phyloP scores from a whole-genome alignment of 805 yeast genomes.

The Vanderwaltozyma polyspora region DNA sequence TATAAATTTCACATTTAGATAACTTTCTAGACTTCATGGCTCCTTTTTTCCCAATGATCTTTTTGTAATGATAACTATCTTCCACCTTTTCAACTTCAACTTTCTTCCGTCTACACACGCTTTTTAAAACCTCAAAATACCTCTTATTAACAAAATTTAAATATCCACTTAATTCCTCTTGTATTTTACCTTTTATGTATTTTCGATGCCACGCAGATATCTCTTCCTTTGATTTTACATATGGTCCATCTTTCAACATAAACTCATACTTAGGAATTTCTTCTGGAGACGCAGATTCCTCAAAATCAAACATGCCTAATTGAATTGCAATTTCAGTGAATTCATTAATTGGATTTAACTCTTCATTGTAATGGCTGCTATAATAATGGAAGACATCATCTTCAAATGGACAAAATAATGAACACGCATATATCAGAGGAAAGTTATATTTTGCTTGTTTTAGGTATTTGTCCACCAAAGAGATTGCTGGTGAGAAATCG shows the following conservation, averaged over 20 bases:
- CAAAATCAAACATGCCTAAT: background rate
- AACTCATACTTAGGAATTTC: background rate
- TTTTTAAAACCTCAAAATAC: no score
- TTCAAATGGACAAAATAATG: background rate
- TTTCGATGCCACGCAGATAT: no score
- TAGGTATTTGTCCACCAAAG: background rate
- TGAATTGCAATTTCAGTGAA: background rate
- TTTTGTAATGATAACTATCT: no score
- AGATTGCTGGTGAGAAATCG: background rate
- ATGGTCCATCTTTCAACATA: background rate
- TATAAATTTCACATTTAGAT: background rate
- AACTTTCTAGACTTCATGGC: no score
- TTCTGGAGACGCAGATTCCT: background rate
- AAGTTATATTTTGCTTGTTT: background rate
- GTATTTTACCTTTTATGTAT: background rate
- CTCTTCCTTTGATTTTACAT: background rate
- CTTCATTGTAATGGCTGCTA: background rate
- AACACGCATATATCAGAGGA: background rate
- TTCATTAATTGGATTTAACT: background rate
- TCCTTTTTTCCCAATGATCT: no score
- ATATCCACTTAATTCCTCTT: background rate
- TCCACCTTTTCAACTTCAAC: background rate
- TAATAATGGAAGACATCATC: background rate
- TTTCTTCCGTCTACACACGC: no score
- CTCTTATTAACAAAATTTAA: no score